phyloP scores from a whole-genome alignment of 2,329 filamentous ascomycete species.

The Zymoseptoria crescenta region DNA sequence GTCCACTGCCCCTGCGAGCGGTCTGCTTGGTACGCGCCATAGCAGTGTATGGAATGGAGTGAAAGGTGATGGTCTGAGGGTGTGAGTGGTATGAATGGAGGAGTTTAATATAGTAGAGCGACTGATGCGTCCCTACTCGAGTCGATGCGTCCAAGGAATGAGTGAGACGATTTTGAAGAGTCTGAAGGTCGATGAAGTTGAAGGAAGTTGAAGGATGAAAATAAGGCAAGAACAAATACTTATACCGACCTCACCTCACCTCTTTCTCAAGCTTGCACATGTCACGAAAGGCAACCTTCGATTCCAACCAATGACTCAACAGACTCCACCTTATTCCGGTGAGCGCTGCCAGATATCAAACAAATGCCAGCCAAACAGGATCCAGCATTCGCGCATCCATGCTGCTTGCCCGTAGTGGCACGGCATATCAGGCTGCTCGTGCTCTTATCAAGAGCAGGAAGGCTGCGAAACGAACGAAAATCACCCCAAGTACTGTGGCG shows the following conservation, averaged over 20 bases:
- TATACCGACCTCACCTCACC: neutral
- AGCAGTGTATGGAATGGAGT: neutral
- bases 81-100: too few species aligned
- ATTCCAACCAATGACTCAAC: neutral
- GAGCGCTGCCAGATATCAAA: neutral
- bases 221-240: neutral
- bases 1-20: slow-evolving; percentile 9
- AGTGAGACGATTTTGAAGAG: neutral
- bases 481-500: neutral
- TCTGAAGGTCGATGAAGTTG: neutral
- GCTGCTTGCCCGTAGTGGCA: neutral
- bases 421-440: neutral
- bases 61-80: neutral
- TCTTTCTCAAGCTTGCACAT: neutral
- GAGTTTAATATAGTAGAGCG: too few species aligned
- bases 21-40: slow-evolving; percentile 17
- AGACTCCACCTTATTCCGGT: neutral
- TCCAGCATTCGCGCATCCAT: neutral
- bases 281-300: neutral
- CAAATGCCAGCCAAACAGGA: neutral
- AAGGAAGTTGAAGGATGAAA: neutral
- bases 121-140: too few species aligned
- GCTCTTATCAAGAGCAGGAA: neutral
- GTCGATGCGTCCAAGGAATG: neutral
- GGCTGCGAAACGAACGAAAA: neutral